These are phyloP conservation scores for Atractiella rhizophila DNA, from an alignment of 768 basidiomycete genomes.

Conservation along the genomic window DNA sequence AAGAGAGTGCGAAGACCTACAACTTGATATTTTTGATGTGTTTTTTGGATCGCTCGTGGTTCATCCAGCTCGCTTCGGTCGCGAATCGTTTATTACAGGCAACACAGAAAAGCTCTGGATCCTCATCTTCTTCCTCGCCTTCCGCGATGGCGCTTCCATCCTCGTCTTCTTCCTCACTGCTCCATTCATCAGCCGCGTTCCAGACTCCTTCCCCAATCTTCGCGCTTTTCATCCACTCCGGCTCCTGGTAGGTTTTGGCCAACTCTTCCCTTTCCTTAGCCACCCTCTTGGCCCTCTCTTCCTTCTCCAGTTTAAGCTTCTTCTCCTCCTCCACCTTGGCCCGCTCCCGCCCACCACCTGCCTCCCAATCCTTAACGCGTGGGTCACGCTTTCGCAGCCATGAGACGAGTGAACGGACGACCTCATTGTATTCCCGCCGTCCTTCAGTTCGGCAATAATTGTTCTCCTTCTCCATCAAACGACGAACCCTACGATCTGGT, in stretches of 20 bases:
- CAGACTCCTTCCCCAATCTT: slow-evolving; percentile 17
- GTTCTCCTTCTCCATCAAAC: slow-evolving; percentile 92
- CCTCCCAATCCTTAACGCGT: slow-evolving; percentile 29
- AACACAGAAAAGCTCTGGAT: slow-evolving; percentile 81
- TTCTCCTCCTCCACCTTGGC: slow-evolving; percentile 7
- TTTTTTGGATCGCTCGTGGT: slow-evolving; percentile 85
- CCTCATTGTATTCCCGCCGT: slow-evolving; percentile 74
- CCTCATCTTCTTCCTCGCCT: slow-evolving; percentile 17
- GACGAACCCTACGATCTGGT: slow-evolving; percentile 56
- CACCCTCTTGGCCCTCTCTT: slow-evolving; percentile 16
- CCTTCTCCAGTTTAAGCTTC: slow-evolving; percentile 27
- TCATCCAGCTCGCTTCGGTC: slow-evolving; percentile 82
- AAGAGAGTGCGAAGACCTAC: slow-evolving; percentile 16
- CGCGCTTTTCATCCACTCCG: slow-evolving; percentile 59
- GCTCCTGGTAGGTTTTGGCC: slow-evolving; percentile 38
- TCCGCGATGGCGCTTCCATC: slow-evolving; percentile 13
- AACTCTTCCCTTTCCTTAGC: slow-evolving; percentile 21
- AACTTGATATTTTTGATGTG: slow-evolving; percentile 67
- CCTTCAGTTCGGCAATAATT: slow-evolving; percentile 71
- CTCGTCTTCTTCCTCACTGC: slow-evolving; percentile 19
- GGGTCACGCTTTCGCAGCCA: slow-evolving; percentile 50
- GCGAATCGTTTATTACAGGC: slow-evolving; percentile 70
- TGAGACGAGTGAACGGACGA: slow-evolving; percentile 30
- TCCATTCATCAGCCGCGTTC: slow-evolving; percentile 18
- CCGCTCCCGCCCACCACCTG: slow-evolving; percentile 13